Evolutionary conservation across 129 eudicot genomes (phyloP).

Genomic region (Lactuca saligna): DNA sequence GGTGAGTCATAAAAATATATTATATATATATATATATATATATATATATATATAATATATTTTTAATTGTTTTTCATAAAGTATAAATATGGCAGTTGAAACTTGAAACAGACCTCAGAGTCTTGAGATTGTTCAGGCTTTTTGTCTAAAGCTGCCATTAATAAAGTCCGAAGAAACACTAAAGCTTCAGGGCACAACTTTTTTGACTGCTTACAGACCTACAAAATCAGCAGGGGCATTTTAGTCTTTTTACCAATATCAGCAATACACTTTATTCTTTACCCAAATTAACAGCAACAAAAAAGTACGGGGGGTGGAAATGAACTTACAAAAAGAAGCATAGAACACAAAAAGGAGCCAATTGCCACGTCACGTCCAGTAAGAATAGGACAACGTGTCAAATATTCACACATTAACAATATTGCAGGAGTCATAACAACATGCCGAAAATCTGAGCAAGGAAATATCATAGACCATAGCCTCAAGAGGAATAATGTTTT

Average conservation of each 20-base stretch:
- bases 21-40: too few relatives aligned
- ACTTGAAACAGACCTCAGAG: slow-evolving; percentile 50
- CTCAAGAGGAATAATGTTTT: slow-evolving; percentile 82
- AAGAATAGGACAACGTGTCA: slow-evolving; percentile 83
- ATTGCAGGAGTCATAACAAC: slow-evolving; percentile 93
- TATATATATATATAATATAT: too few relatives aligned
- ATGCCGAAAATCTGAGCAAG: slow-evolving; percentile 98
- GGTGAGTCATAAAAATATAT: not conserved
- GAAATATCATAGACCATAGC: slow-evolving; percentile 96
- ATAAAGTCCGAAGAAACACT: slow-evolving; percentile 59
- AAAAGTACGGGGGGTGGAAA: not conserved
- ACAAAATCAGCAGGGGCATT: slow-evolving; percentile 3
- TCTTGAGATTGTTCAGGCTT: slow-evolving; percentile 34
- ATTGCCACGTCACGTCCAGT: slow-evolving; percentile 80
- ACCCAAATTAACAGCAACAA: too few relatives aligned
- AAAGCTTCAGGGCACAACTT: slow-evolving; percentile 94
- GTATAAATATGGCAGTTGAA: not conserved
- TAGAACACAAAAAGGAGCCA: slow-evolving; percentile 87
- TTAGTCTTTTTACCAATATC: too few relatives aligned
- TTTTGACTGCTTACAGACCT: slow-evolving; percentile 79
- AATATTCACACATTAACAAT: slow-evolving; percentile 82
- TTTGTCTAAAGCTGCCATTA: slow-evolving; percentile 56
- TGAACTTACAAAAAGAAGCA: slow-evolving; percentile 78
- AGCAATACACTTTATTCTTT: too few relatives aligned
- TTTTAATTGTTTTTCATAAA: too few relatives aligned